Percentiles rank a stretch among this genome's conserved stretches.
Evolutionary conservation across 495 filamentous ascomycete species (phyloP).

Genomic region (Xylona heveae): DNA sequence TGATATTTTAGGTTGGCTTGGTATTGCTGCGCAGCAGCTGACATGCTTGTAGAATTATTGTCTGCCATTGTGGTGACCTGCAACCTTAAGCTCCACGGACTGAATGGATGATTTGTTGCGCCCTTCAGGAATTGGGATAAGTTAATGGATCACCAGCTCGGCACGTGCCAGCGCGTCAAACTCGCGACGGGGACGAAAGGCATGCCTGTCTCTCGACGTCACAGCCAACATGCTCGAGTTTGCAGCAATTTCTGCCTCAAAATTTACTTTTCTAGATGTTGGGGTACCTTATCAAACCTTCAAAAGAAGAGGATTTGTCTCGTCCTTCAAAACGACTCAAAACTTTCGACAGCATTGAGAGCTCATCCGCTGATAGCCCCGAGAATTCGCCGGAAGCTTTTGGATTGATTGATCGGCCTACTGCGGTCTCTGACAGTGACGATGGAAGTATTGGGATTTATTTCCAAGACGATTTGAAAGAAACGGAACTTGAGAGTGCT

Average conservation of each 20-base stretch:
- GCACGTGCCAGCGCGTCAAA: too few relatives aligned
- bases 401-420: not conserved
- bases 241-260: conserved; percentile 6
- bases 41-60: conserved; percentile 4
- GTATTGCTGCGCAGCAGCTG: conserved; percentile 4
- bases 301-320: conserved; percentile 11
- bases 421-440: not conserved
- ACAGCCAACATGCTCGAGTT: too few relatives aligned
- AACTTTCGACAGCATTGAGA: conserved; percentile 15
- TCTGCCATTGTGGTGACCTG: too few relatives aligned
- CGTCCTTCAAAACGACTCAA: conserved; percentile 18
- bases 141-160: too few relatives aligned
- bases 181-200: too few relatives aligned
- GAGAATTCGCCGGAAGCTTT: too few relatives aligned
- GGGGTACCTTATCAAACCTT: conserved; percentile 16
- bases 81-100: too few relatives aligned
- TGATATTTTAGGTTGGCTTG: conserved; percentile 6
- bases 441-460: conserved; percentile 4
- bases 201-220: too few relatives aligned
- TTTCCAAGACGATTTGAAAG: conserved; percentile 11
- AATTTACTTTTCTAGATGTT: conserved; percentile 14
- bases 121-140: too few relatives aligned
- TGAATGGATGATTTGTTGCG: too few relatives aligned
- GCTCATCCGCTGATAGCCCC: too few relatives aligned
- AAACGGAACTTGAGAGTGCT: conserved; percentile 59